A percentile compares a stretch with the other conserved stretches of the same genome.
These are phyloP conservation scores for Rhizophora apiculata DNA, from an alignment of 345 rosid species.

Conservation along the genomic window DNA sequence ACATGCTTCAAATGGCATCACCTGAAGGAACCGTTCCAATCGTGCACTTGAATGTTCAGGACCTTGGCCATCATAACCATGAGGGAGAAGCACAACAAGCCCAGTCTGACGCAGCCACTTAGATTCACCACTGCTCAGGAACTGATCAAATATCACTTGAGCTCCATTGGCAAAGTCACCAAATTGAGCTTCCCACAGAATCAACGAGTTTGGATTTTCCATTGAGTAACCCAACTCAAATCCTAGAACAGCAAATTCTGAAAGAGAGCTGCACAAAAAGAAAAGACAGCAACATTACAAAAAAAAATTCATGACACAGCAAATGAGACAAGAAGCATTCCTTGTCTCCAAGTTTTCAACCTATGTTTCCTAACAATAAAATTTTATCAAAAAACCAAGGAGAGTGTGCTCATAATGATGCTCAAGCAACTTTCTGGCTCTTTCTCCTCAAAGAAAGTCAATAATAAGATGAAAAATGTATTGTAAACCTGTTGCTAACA, in stretches of 20 bases:
- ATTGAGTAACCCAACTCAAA: slow-evolving; percentile 82
- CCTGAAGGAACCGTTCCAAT: slow-evolving; percentile 78
- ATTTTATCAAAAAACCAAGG: neutral
- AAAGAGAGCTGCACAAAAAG: slow-evolving; percentile 58
- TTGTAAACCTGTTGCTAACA: slow-evolving; percentile 69
- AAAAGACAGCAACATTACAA: neutral
- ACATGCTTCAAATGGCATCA: slow-evolving; percentile 20
- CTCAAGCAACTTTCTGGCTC: neutral
- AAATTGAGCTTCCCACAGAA: slow-evolving; percentile 79
- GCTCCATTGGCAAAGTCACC: slow-evolving; percentile 86
- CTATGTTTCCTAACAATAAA: neutral
- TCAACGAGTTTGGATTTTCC: slow-evolving; percentile 80
- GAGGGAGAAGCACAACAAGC: slow-evolving; percentile 74
- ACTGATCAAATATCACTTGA: slow-evolving; percentile 82
- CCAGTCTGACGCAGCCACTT: slow-evolving; percentile 85
- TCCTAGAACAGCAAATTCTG: slow-evolving; percentile 83
- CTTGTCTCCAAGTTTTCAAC: neutral
- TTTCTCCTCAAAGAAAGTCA: neutral
- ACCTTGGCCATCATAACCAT: slow-evolving; percentile 83
- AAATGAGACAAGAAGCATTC: slow-evolving; percentile 1
- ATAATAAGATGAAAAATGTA: neutral
- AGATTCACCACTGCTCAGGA: slow-evolving; percentile 75
- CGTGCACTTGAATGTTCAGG: slow-evolving; percentile 89
- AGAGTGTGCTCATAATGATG: neutral
- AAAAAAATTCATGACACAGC: neutral